A percentile compares a stretch with the other conserved stretches of the same genome.
Conservation (phyloP, 2,329 filamentous ascomycete species). For the Aspergillus spinulosporus region DNA sequence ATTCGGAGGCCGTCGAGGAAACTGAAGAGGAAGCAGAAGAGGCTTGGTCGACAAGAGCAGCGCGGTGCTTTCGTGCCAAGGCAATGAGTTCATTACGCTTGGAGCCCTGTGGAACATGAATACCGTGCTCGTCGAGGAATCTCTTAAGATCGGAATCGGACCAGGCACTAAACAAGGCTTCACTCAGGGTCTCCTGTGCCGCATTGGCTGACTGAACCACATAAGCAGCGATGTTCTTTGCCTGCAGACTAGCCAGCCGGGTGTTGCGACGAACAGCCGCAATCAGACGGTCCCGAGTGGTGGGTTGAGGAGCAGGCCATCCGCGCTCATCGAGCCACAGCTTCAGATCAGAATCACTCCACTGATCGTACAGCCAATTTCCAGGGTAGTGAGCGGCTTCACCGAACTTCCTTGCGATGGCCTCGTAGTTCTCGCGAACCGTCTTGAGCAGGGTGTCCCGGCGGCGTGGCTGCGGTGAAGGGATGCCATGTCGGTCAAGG, state of each 20-base stretch:
- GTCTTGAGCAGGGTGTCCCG: constrained; percentile 79
- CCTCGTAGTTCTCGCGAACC: constrained; percentile 78
- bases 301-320: constrained; percentile 80
- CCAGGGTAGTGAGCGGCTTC: constrained; percentile 86
- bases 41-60: constrained; percentile 54
- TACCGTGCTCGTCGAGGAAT: constrained; percentile 86
- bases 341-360: constrained; percentile 93
- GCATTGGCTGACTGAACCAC: constrained; percentile 66
- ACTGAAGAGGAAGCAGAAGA: constrained; percentile 35
- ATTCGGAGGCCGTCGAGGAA: constrained; percentile 53
- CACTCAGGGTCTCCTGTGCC: constrained; percentile 73
- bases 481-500: constrained; percentile 82
- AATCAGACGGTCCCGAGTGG: constrained; percentile 81
- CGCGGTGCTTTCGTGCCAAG: constrained; percentile 83
- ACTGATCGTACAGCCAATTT: constrained; percentile 87
- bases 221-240: constrained; percentile 61
- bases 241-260: constrained; percentile 70
- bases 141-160: constrained; percentile 86
- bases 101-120: constrained; percentile 88
- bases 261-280: constrained; percentile 89
- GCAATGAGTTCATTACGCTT: constrained; percentile 87
- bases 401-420: constrained; percentile 70
- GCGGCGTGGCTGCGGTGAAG: constrained; percentile 81
- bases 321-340: constrained; percentile 89
- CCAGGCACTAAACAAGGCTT: constrained; percentile 87